Evolutionary conservation across 139 green algal genomes (phyloP).

Genomic region (Edaphochlamys debaryana): DNA sequence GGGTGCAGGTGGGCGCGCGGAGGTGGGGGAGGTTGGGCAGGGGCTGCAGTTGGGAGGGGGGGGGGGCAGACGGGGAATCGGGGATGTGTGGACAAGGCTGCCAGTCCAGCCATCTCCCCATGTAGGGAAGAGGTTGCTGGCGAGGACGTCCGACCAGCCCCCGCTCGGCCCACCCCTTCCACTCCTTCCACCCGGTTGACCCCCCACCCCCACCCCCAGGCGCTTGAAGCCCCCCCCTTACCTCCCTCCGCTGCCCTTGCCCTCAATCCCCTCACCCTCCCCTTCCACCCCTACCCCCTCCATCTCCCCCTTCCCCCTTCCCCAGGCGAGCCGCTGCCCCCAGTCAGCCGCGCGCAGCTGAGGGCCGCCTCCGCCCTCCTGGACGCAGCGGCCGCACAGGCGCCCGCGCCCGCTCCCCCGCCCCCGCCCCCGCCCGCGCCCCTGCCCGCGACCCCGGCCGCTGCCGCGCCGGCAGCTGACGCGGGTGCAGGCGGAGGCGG

Average conservation of each 20-base stretch:
- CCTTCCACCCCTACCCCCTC: too few species aligned
- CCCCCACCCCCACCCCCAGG: neutral
- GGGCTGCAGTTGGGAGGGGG: too few species aligned
- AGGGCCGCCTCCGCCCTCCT: slow-evolving; percentile 2
- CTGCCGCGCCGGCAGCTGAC: neutral
- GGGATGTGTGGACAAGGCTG: too few species aligned
- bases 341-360: slow-evolving; percentile 1
- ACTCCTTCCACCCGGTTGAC: neutral
- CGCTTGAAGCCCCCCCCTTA: neutral
- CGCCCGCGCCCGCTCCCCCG: too few species aligned
- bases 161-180: neutral
- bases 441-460: neutral
- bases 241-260: neutral
- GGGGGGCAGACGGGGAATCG: too few species aligned
- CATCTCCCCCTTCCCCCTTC: too few species aligned
- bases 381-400: neutral
- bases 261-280: too few species aligned
- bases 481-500: neutral
- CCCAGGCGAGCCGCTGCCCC: slow-evolving; percentile 5
- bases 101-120: too few species aligned
- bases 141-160: too few species aligned
- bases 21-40: too few species aligned
- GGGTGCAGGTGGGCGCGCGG: neutral
- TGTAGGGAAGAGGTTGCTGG: too few species aligned
- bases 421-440: too few species aligned